A percentile compares a stretch with the other conserved stretches of the same genome.
These are phyloP conservation scores for Zoysia pacifica DNA, from an alignment of 176 grass and related monocot species.

Conservation along the genomic window DNA sequence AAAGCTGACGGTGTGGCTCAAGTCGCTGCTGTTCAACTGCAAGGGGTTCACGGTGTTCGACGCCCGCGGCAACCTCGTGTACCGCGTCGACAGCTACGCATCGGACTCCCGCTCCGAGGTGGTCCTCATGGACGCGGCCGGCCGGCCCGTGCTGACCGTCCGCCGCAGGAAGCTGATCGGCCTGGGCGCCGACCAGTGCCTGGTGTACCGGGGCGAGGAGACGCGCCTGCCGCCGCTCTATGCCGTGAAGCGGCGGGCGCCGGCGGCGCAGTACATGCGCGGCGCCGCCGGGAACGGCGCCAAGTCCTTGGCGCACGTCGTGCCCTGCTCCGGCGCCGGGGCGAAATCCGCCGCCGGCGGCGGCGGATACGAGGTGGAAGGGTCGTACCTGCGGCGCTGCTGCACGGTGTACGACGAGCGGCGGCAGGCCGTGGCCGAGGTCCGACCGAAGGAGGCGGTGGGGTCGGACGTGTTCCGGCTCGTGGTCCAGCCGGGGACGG, in stretches of 20 bases:
- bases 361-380: conserved; percentile 58
- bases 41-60: conserved; percentile 81
- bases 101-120: conserved; percentile 72
- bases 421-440: conserved; percentile 60
- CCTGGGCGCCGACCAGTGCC: conserved; percentile 64
- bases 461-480: conserved; percentile 87
- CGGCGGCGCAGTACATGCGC: conserved; percentile 30
- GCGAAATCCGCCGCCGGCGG: not conserved
- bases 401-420: conserved; percentile 76
- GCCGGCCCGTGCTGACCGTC: conserved; percentile 65
- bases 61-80: conserved; percentile 70
- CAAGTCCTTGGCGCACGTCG: conserved; percentile 59
- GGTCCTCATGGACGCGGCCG: conserved; percentile 82
- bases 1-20: conserved; percentile 89
- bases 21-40: conserved; percentile 88
- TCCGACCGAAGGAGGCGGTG: conserved; percentile 70
- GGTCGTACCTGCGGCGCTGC: conserved; percentile 66
- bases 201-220: conserved; percentile 68
- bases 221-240: conserved; percentile 45
- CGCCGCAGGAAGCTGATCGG: conserved; percentile 75
- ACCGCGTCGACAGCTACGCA: conserved; percentile 89
- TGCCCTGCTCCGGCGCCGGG: conserved; percentile 28
- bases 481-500: conserved; percentile 60
- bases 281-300: not conserved
- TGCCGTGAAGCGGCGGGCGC: conserved; percentile 62